Evolutionary conservation across 2,329 filamentous ascomycete genomes (phyloP), one percentile per base, ranked within the genome.

Genomic region (Claviceps sp.): DNA sequence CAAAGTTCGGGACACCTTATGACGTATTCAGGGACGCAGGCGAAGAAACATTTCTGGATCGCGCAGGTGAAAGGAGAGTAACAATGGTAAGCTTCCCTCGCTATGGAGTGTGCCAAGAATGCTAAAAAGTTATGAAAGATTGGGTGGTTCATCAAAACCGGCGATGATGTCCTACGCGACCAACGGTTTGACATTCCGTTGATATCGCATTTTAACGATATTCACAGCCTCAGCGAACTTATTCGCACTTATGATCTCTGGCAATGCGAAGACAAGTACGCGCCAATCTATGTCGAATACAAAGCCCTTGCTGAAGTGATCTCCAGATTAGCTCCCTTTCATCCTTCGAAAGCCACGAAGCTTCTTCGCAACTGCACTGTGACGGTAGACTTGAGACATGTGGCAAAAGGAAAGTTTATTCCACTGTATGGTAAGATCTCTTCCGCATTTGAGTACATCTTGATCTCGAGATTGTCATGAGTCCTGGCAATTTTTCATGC

Each of bases 231-330:
- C 1, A 1, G 4, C 0, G 29, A 53, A 11, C 44, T 50, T 17
- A 4, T 36, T n/a, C 37, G 39, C 29, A 7, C 7, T 4, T 0
- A 17, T 3, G 0, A 0, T 7, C 48, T 53, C 17, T 45, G 22
- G 4, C 34, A 53, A 37, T 50, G 47, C 37, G 47, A 50, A 6
- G 43, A 53, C 20, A 37, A n/a, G 51, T 53, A 50, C 2, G 43
- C 5, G 5, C 26, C 26, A 29, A 7, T 26, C 8, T 26, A 26
- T 7, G 2, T 26, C 26, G 26, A 29, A 29, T 2, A 8, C 26
- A 29, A 29, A 29, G 8, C 26, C 26, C 26, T 29, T 29, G 26
- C 26, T 29, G 26, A 29, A 29, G 2, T 29, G 26, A 29, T 29
- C 7, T 2, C 26, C 9, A 9, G 26, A 29, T 9, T 29, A 2